phyloP scores from a whole-genome alignment of 495 filamentous ascomycete species.

The Neurospora discreta region DNA sequence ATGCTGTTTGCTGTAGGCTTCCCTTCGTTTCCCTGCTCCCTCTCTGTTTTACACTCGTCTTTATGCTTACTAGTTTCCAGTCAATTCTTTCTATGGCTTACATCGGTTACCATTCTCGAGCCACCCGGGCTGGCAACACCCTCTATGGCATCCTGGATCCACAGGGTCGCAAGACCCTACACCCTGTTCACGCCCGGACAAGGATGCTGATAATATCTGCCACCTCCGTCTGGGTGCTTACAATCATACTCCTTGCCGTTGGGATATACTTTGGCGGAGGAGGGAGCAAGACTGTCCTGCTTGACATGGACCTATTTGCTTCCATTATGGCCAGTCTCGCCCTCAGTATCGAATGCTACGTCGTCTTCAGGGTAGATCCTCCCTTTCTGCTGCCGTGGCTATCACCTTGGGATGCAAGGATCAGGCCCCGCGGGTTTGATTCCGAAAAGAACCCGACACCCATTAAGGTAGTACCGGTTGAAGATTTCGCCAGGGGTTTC shows the following conservation, averaged over 20 bases:
- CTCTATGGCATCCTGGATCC: constrained; percentile 4
- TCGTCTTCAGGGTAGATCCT: not conserved
- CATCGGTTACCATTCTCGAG: constrained; percentile 7
- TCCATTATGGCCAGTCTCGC: constrained; percentile 2
- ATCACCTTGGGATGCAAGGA: not conserved
- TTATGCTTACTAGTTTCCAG: not conserved
- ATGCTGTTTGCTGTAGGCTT: constrained; percentile 8
- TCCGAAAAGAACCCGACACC: not conserved
- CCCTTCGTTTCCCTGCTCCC: not conserved
- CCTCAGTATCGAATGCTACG: not conserved
- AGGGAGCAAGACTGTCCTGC: not conserved
- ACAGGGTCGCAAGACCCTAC: constrained; percentile 3
- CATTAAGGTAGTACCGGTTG: not conserved
- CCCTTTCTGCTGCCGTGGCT: constrained; percentile 10
- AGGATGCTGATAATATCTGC: constrained; percentile 2
- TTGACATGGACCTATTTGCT: constrained; percentile 8
- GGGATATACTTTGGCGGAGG: constrained; percentile 3
- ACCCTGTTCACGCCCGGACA: constrained; percentile 10
- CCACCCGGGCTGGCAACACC: not conserved
- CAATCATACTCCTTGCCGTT: constrained; percentile 3
- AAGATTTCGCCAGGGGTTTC: not conserved
- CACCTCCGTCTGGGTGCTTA: not conserved
- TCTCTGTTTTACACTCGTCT: not conserved
- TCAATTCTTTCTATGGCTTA: constrained; percentile 9
- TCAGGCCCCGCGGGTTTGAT: not conserved